A percentile compares a stretch with the other conserved stretches of the same genome.
phyloP scores from a whole-genome alignment of 768 basidiomycete genomes.

The Phlebiopsis flavidoalba region DNA sequence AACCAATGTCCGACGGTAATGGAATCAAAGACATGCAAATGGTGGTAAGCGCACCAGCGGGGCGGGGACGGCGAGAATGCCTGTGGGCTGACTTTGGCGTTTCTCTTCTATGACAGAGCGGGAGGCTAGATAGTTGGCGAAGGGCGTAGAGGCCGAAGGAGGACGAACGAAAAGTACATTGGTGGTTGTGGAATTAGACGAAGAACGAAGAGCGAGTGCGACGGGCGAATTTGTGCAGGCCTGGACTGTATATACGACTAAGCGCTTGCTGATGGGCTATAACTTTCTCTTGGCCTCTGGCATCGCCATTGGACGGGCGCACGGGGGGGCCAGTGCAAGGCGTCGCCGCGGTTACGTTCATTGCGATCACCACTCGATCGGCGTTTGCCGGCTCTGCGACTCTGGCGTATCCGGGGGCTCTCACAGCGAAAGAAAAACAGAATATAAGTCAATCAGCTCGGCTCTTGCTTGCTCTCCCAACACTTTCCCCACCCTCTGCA shows the following conservation, averaged over 20 bases:
- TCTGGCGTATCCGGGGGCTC: not conserved
- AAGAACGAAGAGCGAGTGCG: not conserved
- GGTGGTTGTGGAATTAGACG: slow-evolving; percentile 2
- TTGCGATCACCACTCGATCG: not conserved
- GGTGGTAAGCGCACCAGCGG: not conserved
- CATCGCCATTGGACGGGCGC: no score
- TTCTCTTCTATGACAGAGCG: slow-evolving; percentile 31
- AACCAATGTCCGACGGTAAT: slow-evolving; percentile 31
- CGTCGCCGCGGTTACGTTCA: not conserved
- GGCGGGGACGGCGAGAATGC: not conserved
- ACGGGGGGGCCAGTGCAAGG: not conserved
- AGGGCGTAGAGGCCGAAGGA: slow-evolving; percentile 26
- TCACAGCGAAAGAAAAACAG: not conserved
- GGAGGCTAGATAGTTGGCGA: slow-evolving; percentile 32
- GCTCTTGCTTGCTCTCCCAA: not conserved
- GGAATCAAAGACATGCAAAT: slow-evolving; percentile 29
- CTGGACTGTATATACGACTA: not conserved
- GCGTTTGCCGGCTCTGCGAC: not conserved
- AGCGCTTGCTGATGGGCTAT: not conserved
- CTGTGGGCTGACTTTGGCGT: slow-evolving; percentile 38
- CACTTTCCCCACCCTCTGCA: not conserved
- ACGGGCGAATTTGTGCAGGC: no score
- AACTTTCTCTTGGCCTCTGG: not conserved
- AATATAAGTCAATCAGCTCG: not conserved
- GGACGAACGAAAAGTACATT: slow-evolving; percentile 36